phyloP scores from a whole-genome alignment of 352 stramenopile species.

The Stramenopiles sp. region DNA sequence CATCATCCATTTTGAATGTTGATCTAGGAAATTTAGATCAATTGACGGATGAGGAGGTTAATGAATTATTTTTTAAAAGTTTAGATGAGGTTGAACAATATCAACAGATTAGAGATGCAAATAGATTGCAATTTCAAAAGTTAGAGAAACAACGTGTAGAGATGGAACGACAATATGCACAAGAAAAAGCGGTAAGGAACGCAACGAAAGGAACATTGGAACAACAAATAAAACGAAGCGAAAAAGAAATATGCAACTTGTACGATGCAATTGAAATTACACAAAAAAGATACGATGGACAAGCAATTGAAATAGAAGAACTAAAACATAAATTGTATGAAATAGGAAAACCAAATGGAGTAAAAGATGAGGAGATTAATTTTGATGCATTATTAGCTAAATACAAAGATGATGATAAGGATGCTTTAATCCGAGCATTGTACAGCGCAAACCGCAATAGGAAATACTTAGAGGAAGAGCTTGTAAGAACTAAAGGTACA shows the following conservation, averaged over 20 bases:
- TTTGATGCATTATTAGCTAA: background rate
- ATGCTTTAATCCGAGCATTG: background rate
- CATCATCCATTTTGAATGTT: background rate
- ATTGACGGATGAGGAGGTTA: background rate
- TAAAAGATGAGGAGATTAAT: too few species aligned
- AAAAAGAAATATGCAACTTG: background rate
- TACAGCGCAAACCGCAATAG: background rate
- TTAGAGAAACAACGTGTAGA: too few species aligned
- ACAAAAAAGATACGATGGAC: background rate
- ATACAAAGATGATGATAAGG: background rate
- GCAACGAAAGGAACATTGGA: background rate
- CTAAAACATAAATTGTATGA: background rate
- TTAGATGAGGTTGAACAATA: background rate
- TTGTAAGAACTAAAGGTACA: background rate
- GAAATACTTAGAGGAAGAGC: background rate
- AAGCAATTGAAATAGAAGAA: background rate
- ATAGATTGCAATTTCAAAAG: background rate
- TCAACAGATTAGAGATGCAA: too few species aligned
- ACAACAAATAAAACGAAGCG: background rate
- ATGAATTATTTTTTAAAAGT: background rate
- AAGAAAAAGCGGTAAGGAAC: background rate
- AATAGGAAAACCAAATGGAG: too few species aligned
- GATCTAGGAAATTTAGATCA: background rate
- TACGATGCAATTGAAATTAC: background rate
- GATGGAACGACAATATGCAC: too few species aligned